Conservation (phyloP, 2,329 filamentous ascomycete genomes). For the Sclerotiophoma versabilis region DNA sequence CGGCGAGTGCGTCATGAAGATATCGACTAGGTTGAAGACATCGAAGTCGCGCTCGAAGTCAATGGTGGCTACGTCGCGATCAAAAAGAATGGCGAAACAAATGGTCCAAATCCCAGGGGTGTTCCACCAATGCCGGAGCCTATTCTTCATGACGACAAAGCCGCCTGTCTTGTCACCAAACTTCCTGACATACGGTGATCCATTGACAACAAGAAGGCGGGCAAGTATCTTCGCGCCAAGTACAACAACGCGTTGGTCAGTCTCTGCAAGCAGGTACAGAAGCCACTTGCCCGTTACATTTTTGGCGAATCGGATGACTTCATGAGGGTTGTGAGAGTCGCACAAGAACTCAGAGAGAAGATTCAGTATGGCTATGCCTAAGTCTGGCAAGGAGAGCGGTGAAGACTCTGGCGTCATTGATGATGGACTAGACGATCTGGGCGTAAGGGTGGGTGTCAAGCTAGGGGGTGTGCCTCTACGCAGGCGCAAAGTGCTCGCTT, state of each 20-base stretch:
- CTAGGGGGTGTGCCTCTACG: constrained; percentile 37
- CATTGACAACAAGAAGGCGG: constrained; percentile 82
- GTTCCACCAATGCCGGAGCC: constrained; percentile 88
- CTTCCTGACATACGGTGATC: constrained; percentile 80
- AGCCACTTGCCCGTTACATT: constrained; percentile 98
- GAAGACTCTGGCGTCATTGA: constrained; percentile 24
- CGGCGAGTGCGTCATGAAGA: constrained; percentile 63
- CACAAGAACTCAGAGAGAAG: constrained; percentile 83
- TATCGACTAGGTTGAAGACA: constrained; percentile 73
- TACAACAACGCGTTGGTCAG: constrained; percentile 81
- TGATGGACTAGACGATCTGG: constrained; percentile 43
- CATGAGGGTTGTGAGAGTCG: constrained; percentile 69
- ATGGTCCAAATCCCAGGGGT: constrained; percentile 84
- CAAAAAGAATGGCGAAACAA: constrained; percentile 88
- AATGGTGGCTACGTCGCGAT: constrained; percentile 76
- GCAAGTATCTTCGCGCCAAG: constrained; percentile 84
- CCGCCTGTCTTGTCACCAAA: constrained; percentile 88
- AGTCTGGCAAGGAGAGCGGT: constrained; percentile 66
- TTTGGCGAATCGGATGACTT: constrained; percentile 86
- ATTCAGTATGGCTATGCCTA: constrained; percentile 76
- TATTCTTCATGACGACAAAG: constrained; percentile 82
- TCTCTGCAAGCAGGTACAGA: constrained; percentile 86
- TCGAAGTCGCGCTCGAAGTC: constrained; percentile 78
- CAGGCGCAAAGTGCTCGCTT: constrained; percentile 43
- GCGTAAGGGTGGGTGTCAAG: constrained; percentile 38